Base-by-base conservation (phyloP, 1,139 yeast species). In the Hyphopichia wangnamkhiaoensis region DNA sequence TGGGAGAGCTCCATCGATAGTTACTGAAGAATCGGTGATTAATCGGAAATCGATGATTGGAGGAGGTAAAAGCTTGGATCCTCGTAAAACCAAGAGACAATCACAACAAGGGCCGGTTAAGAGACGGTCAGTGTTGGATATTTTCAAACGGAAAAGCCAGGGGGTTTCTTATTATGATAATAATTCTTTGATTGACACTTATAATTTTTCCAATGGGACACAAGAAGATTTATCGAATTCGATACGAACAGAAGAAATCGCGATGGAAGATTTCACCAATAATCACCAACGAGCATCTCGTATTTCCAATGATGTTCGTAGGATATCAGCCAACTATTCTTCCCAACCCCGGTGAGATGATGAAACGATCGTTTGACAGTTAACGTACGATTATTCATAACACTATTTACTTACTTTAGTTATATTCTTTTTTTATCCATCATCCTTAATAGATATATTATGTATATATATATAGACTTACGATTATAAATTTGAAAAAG, bases 181-280 rank as follows among this genome's bases (percentile, higher is more conserved):
- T 39, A 54, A 53, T 24, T 63, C 69, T 5, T 53, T 65, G 37
- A 60, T 62, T 29, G 70, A 66, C 31, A 51, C 58, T 5, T 66
- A 65, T 47, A 52, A 58, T 35, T 35, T 41, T 18, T 37, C 47
- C 10, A 46, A 44, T 37, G 52, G 40, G 28, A 48, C 39, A 15
- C 30, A 33, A 5, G 48, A 42, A 12, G 51, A 46, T 28, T 33
- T 45, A 23, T 35, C 44, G 28, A 50, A 31, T 16, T 40, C 47
- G 10, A 48, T 71, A 5, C 58, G 59, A 26, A 75, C 80, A 0
- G 80, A 75, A 45, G 80, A 75, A 47, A 76, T 76, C 39, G 75
- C 75, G 32, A 55, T 76, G 71, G 74, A 74, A 33, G 73, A 67
- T 25, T 75, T 73, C 46, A 62, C 51, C 33, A 41, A 53, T 14